Evolutionary conservation across 2,329 filamentous ascomycete species (phyloP), one percentile per base, ranked within the genome.

Genomic region (Decorospora gaudefroyi): DNA sequence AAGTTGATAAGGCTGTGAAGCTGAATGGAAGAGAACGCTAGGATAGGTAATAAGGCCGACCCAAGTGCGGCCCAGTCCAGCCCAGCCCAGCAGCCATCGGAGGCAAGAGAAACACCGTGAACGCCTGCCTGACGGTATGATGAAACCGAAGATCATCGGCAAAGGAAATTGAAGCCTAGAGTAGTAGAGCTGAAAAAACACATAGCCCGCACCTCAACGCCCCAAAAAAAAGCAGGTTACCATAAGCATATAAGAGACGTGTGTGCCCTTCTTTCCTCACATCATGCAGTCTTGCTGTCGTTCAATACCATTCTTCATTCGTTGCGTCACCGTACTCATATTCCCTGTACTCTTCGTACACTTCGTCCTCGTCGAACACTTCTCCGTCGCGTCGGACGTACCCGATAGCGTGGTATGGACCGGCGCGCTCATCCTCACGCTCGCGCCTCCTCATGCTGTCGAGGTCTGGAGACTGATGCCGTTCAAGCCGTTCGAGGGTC

Each of bases 321-420:
- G n/a, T 28, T 42, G 7, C 19, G 15, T 36, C 6, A 5, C 26
- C 19, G 16, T 12, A 7, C 22, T 7, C 15, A 16, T 11, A 6
- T 1, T 37, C 15, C 11, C 37, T 32, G 18, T 42, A 46, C n/a
- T 36, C 36, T 6, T 35, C 23, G 12, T 38, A 46, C 22, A 26
- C 2, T 10, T 42, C 31, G 4, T 31, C 32, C n/a, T 6, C 0
- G 10, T 46, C 46, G 21, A 23, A 46, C 0, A 42, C 37, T 17
- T 5, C 15, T 10, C 42, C 29, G 4, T 49, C 37, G 1, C 21
- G 12, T n/a, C 42, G 28, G 6, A 38, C 4, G 11, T 23, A 26
- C 3, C 36, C 32, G 1, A 49, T 16, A 2, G 28, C 41, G 12
- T 53, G 8, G 10, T 42, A 54, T 1, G 51, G 42, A 4, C 6